phyloP scores from a whole-genome alignment of 257 asterid species.

The Fraxinus cuspidata region DNA sequence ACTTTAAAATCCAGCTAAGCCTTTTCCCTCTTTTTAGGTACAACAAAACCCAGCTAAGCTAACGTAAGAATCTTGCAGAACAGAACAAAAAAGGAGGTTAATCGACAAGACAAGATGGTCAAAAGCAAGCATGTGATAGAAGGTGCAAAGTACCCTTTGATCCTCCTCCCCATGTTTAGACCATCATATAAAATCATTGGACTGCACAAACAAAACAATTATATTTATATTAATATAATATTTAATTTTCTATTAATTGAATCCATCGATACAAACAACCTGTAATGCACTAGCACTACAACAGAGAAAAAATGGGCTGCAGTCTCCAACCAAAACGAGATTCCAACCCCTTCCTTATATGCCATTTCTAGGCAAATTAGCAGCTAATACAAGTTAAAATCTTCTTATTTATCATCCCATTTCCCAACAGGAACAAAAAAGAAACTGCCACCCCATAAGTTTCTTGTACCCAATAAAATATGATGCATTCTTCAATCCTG shows the following conservation, averaged over 20 bases:
- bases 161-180: neutral
- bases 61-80: neutral
- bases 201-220: neutral
- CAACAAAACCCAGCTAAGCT: neutral
- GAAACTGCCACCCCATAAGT: constrained; percentile 16
- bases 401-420: constrained; percentile 1
- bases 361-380: neutral
- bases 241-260: neutral
- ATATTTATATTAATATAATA: neutral
- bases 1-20: no score
- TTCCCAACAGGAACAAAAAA: constrained; percentile 2
- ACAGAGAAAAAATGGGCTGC: constrained; percentile 3
- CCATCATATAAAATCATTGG: neutral
- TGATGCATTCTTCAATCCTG: neutral
- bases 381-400: neutral
- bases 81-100: neutral
- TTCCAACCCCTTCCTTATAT: constrained; percentile 2
- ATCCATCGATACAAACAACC: neutral
- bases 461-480: constrained; percentile 4
- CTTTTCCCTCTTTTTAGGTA: no score
- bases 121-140: constrained; percentile 5
- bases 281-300: neutral
- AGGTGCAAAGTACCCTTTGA: neutral
- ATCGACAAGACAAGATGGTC: constrained; percentile 2
- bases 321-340: constrained; percentile 22